Base-by-base conservation (phyloP, 163 green algal species). In the Scenedesmus sp. region DNA sequence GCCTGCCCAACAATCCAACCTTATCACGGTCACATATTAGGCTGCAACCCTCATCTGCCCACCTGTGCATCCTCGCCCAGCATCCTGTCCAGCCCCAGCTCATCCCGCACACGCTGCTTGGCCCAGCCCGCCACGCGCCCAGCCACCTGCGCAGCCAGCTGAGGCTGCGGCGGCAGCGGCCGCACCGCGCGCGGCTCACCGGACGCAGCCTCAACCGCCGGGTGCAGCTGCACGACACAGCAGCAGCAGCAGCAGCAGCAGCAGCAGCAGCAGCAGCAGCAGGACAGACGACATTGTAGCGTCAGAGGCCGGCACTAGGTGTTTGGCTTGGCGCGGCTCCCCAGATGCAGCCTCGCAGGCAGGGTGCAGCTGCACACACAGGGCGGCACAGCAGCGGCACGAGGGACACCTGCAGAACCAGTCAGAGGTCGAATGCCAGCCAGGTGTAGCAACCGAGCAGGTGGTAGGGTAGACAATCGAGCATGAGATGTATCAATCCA, bases 51-150 rank as follows among this genome's bases (percentile, higher is more conserved):
- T 23, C 15, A 76, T 34, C 0, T 26, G 26, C 67, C 34, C n/a
- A 82, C 88, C 76, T 70, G 34, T 56, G 88, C 88, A 62, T 88
- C 88, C 8, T 54, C 79, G 20, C 55, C 62, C 62, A 92, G 88
- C 88, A 92, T 20, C 67, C 55, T 87, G 1, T 92, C 88, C 23
- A 92, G 79, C 13, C 62, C 88, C 64, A 57, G n/a, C 16, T 92
- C 88, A 15, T 88, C 88, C 34, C 81, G 66, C 34, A 84, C 88
- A 20, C 74, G 74, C 52, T 34, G n/a, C 46, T 54, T 62, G n/a
- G 54, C 52, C 87, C 87, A 91, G 26, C 57, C 56, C 2, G 55
- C 76, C 34, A 91, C 87, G 23, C 46, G 66, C 1, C 15, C 23
- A 34, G 74, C 59, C 26, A 87, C 87, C 54, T 52, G 9, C 16